Evolutionary conservation across 2,329 filamentous ascomycete genomes (phyloP), one percentile per base, ranked within the genome.

Genomic region (Xylaria sp.): DNA sequence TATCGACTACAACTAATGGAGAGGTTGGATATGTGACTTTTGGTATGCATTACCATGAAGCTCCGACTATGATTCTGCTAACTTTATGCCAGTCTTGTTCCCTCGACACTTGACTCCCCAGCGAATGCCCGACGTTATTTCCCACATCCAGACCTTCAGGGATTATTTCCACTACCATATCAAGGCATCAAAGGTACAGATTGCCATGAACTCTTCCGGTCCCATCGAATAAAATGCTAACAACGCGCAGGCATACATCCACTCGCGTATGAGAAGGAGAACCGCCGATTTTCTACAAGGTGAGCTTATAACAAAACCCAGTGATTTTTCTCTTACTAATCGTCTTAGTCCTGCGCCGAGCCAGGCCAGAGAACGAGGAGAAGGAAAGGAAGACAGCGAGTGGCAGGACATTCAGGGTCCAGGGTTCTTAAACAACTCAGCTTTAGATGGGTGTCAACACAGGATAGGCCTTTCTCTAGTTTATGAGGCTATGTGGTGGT

Each of bases 121-220:
- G 78, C 88, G 93, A 75, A 92, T 96, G 81, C 90, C 92, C 64
- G 94, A 97, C 69, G 94, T 96, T 76, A 99, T 99, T 71, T 97
- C 94, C 53, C 96, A 99, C 78, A 98, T 99, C 73, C 96, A 99
- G 80, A 99, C 95, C 14, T 99, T 99, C 91, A 92, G 95, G 70
- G 95, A 99, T 76, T 99, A 99, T 80, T 99, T 99, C 84, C 95
- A 99, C 79, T 99, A 99, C 78, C 95, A 99, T 79, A 99, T 99
- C 81, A 99, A 99, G 82, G 96, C 95, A 31, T 97, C 94, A 66
- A 99, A 99, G 84, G 87, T 88, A 77, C 19, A 33, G 55, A 67
- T 9, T 42, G 14, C 17, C 31, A 12, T 7, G 45, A 9, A 51
- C 25, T n/a, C 1, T 33, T 1, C 2, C 43, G 17, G 17, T n/a